Evolutionary conservation across 495 filamentous ascomycete species (phyloP).

Genomic region (Trichoderma asperelloides): DNA sequence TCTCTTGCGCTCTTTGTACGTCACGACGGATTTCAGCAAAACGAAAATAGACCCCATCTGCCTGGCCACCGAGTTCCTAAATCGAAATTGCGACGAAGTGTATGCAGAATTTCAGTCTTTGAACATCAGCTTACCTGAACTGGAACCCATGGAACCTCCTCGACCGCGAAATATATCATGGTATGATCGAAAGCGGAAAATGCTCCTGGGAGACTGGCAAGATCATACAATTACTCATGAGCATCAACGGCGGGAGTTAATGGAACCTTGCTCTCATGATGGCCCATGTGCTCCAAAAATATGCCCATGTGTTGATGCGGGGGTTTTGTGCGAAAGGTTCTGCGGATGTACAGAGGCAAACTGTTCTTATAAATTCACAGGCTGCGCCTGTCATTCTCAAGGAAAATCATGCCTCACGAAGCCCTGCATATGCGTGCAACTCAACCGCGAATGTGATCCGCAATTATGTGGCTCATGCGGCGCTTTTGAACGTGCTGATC

Average conservation of each 20-base stretch:
- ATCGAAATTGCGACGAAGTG: conserved; percentile 42
- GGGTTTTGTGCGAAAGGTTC: conserved; percentile 57
- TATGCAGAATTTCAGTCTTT: conserved; percentile 31
- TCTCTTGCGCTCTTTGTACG: conserved; percentile 29
- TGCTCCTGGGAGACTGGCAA: conserved; percentile 38
- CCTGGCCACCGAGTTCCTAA: conserved; percentile 30
- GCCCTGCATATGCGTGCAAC: conserved; percentile 48
- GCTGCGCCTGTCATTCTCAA: conserved; percentile 50
- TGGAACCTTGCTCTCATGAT: conserved; percentile 37
- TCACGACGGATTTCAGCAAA: conserved; percentile 28
- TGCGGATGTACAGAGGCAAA: conserved; percentile 50
- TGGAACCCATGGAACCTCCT: conserved; percentile 15
- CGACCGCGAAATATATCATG: conserved; percentile 25
- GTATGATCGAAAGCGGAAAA: conserved; percentile 41
- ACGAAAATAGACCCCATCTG: conserved; percentile 26
- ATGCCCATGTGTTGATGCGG: conserved; percentile 45
- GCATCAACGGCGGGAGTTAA: conserved; percentile 29
- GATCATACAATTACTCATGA: conserved; percentile 36
- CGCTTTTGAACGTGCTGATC: conserved; percentile 52
- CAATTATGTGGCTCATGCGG: conserved; percentile 59
- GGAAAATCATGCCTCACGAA: conserved; percentile 42
- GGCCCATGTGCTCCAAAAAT: conserved; percentile 36
- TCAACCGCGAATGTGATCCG: conserved; percentile 64
- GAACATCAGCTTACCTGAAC: conserved; percentile 24
- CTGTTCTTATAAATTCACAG: conserved; percentile 56